Percentiles rank a stretch among this genome's conserved stretches.
These are phyloP conservation scores for Fraxinus ornus DNA, from an alignment of 305 asterid genomes.

Conservation along the genomic window DNA sequence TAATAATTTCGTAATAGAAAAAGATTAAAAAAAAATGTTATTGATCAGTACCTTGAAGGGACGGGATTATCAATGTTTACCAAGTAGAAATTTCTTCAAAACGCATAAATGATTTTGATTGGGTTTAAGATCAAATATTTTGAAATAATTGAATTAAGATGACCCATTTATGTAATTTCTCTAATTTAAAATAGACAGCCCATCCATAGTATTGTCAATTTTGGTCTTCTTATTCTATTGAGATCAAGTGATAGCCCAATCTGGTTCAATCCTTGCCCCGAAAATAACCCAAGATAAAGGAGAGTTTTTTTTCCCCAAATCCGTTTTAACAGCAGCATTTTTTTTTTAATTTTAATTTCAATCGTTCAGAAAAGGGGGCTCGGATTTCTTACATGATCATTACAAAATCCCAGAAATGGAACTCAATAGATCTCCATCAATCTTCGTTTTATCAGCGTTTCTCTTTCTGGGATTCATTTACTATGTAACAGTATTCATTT, in stretches of 20 bases:
- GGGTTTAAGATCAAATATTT: too few species aligned
- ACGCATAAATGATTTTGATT: too few species aligned
- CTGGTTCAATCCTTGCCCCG: neutral
- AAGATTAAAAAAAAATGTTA: too few species aligned
- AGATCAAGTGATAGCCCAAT: neutral
- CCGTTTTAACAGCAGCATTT: neutral
- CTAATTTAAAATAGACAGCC: too few species aligned
- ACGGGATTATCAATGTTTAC: too few species aligned
- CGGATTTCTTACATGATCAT: neutral
- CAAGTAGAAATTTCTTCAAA: too few species aligned
- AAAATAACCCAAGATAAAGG: neutral
- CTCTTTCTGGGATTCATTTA: constrained; percentile 55
- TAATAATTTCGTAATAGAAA: too few species aligned
- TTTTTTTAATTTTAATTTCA: neutral
- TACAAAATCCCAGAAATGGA: constrained; percentile 39
- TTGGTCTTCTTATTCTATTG: too few species aligned
- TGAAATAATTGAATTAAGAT: too few species aligned
- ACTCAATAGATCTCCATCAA: constrained; percentile 48
- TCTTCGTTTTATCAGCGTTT: constrained; percentile 54
- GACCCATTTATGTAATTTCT: too few species aligned
- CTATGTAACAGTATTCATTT: constrained; percentile 64
- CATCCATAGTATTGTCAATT: too few species aligned
- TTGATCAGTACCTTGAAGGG: too few species aligned
- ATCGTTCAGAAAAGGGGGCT: neutral
- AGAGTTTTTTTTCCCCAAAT: neutral